Evolutionary conservation across 2,329 filamentous ascomycete genomes (phyloP), one percentile per base, ranked within the genome.

Genomic region (Chrysosporium queenslandicum): DNA sequence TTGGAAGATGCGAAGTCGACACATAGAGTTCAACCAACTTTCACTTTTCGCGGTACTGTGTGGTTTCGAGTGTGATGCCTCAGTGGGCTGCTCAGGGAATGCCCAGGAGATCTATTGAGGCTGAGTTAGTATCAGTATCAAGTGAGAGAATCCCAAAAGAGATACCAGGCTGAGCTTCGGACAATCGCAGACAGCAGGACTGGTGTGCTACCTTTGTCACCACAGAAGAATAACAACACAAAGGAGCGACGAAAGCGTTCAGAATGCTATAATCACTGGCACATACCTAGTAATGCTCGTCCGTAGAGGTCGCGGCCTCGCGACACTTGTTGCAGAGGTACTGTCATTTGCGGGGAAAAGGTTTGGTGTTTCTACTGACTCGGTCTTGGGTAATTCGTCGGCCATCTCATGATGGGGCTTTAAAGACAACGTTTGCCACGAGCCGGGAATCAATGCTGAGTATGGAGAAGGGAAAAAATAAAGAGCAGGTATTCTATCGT

Each of bases 31-130:
- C 23, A 34, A 62, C 67, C 53, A 59, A 80, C 78, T 72, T 86
- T 86, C 56, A 86, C 80, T 60, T 73, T 74, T 66, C 77, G 75
- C 43, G 78, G 77, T 42, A 75, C 72, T 50, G 81, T 83, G 48
- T 78, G 76, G 50, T 76, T 76, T 56, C 81, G 77, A 58, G 73
- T 75, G 68, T 85, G 80, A 36, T 59, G 58, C 39, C 58, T 51
- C 29, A 55, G 18, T 11, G 57, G 57, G 25, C 56, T 58, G 25
- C 56, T 48, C 20, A 56, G 53, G 23, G 55, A 51, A 48, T 36
- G 30, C 9, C 49, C 39, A 14, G 52, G 11, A 20, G 56, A 55
- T 36, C 57, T 58, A 34, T 16, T 40, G 12, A 46, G 37, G 16
- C 14, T 21, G 18, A n/a, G 37, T 21, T 12, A 49, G 23, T 25